Conservation (phyloP, 345 rosid genomes). For the Camelina laxa region DNA sequence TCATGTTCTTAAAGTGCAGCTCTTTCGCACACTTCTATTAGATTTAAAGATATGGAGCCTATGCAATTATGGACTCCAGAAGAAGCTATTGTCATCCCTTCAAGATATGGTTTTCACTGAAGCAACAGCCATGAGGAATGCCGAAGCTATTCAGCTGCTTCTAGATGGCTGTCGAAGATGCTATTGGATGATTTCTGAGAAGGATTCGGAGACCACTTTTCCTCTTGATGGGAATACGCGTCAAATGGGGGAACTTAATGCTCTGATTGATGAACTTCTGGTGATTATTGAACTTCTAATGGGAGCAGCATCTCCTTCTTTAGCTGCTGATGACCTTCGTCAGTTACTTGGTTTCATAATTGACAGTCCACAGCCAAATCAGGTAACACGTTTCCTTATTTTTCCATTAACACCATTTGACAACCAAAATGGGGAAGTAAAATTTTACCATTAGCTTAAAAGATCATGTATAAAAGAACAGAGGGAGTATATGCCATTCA, state of each 20-base stretch:
- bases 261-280: conserved; percentile 96
- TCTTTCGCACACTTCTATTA: conserved; percentile 80
- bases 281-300: conserved; percentile 96
- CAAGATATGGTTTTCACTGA: conserved; percentile 99
- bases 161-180: conserved; percentile 99
- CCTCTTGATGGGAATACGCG: conserved; percentile 62
- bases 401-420: conserved; percentile 11
- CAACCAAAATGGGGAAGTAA: conserved; percentile 68
- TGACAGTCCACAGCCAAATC: conserved; percentile 98
- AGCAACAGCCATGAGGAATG: conserved; percentile 87
- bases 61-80: conserved; percentile 97
- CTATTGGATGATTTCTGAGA: conserved; percentile 89
- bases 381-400: conserved; percentile 54
- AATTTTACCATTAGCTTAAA: not conserved
- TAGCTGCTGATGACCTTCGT: conserved; percentile 78
- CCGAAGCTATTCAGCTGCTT: conserved; percentile 98
- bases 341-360: conserved; percentile 90
- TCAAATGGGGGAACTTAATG: conserved; percentile 94
- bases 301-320: conserved; percentile 83
- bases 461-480: no score
- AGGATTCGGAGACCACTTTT: conserved; percentile 73
- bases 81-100: conserved; percentile 91
- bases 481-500: no score
- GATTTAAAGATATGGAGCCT: conserved; percentile 96
- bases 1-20: conserved; percentile 92